phyloP scores from a whole-genome alignment of 1,284 basidiomycete genomes.

The Athelia psychrophila region DNA sequence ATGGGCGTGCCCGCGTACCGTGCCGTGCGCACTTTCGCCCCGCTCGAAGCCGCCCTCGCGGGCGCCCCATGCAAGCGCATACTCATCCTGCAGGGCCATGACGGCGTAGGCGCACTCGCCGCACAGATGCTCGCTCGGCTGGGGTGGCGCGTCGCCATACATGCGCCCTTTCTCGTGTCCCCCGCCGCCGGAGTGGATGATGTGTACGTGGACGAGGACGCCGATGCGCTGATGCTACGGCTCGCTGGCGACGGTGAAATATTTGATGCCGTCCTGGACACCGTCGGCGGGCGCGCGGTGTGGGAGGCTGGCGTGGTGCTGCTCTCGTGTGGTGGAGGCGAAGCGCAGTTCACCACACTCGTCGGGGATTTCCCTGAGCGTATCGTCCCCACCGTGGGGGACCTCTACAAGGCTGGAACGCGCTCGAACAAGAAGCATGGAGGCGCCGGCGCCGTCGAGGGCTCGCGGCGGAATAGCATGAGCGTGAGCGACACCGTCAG shows the following conservation, averaged over 20 bases:
- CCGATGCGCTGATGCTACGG: constrained; percentile 51
- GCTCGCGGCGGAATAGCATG: constrained; percentile 1
- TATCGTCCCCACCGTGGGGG: constrained; percentile 63
- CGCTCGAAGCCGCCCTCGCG: constrained; percentile 35
- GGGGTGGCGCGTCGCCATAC: constrained; percentile 68
- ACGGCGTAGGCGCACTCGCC: constrained; percentile 72
- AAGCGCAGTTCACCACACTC: constrained; percentile 70
- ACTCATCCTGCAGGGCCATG: constrained; percentile 74
- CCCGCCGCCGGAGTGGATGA: constrained; percentile 13
- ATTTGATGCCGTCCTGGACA: constrained; percentile 81
- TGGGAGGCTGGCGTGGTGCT: constrained; percentile 71
- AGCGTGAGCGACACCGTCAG: not conserved
- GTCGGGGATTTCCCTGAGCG: constrained; percentile 65
- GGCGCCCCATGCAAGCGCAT: constrained; percentile 8
- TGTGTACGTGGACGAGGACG: constrained; percentile 36
- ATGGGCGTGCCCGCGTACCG: constrained; percentile 77
- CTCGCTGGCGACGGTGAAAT: constrained; percentile 52
- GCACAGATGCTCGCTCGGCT: constrained; percentile 66
- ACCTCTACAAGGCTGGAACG: constrained; percentile 69
- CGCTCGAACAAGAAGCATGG: constrained; percentile 49
- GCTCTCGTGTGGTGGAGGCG: constrained; percentile 33
- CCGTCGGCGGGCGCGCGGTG: constrained; percentile 71
- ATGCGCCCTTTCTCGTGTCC: constrained; percentile 48
- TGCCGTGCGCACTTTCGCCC: constrained; percentile 58
- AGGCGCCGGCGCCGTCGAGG: constrained; percentile 15